Evolutionary conservation across 75 land plant species (phyloP), one percentile per base, ranked within the genome.

Genomic region (Adiantum capillusveneris): DNA sequence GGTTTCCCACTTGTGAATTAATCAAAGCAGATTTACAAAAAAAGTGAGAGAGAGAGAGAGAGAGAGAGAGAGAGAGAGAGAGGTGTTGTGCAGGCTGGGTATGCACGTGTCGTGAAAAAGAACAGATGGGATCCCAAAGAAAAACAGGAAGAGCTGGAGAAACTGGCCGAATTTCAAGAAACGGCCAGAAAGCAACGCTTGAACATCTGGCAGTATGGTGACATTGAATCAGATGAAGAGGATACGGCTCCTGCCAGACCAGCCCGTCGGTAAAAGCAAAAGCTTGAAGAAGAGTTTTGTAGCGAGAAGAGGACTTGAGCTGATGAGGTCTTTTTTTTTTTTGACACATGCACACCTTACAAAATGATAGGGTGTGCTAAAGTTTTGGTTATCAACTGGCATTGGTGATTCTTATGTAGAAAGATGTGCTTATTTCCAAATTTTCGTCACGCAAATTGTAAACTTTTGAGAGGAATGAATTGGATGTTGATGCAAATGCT

Each of bases 171-270:
- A 56, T 72, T 64, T 74, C 90, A 85, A 57, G 74, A 54, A 20
- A 79, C 74, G 25, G 98, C 98, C 0, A 70, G 64, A 29, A 55
- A 59, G 16, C 58, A 21, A 6, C 73, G 98, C 59, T 58, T 68
- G 26, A 77, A 78, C 29, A 88, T 93, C 6, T 93, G 98, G 98
- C 82, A 79, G 69, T 93, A 93, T 64, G 98, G 98, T 16, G 95
- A 93, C 59, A 64, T 93, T 25, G 74, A 80, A 43, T 85, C 94
- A 3, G 95, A 88, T 66, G 98, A 93, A 11, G 98, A 92, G 34
- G 98, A 88, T 14, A 27, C 64, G 1, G 69, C 44, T 29, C 76
- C 78, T 18, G 20, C 75, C 53, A 41, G 25, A 17, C 18, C 18
- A 1, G 34, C 24, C 6, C 57, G 34, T 24, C 18, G 34, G 2